Percentiles rank a stretch among this genome's conserved stretches.
phyloP scores from a whole-genome alignment of 192 early-diverging fungal genomes.

The Phlyctochytrium planicorne region DNA sequence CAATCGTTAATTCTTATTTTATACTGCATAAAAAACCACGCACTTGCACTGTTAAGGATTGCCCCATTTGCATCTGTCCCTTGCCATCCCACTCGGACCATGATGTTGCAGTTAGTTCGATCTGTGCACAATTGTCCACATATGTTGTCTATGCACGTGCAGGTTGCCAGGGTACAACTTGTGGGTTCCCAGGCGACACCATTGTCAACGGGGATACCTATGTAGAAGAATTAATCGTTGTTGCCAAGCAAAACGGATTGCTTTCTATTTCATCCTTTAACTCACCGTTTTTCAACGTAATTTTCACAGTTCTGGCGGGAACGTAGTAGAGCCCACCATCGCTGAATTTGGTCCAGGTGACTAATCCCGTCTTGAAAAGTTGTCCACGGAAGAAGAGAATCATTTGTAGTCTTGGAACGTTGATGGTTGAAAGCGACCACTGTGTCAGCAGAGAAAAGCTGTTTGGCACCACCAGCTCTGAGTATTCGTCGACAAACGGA shows the following conservation, averaged over 20 bases:
- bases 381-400: conserved; percentile 25
- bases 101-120: conserved; percentile 27
- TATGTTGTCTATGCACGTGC: conserved; percentile 44
- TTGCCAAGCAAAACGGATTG: neutral
- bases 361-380: conserved; percentile 16
- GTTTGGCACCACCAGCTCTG: conserved; percentile 36
- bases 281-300: conserved; percentile 37
- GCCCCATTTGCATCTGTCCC: conserved; percentile 32
- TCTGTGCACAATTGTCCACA: conserved; percentile 33
- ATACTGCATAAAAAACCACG: conserved; percentile 21
- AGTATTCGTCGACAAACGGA: conserved; percentile 47
- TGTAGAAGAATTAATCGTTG: neutral
- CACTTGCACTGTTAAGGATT: conserved; percentile 16
- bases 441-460: conserved; percentile 12
- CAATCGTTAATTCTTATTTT: conserved; percentile 22
- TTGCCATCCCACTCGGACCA: conserved; percentile 26
- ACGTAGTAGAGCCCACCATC: conserved; percentile 29
- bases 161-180: conserved; percentile 38
- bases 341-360: conserved; percentile 19
- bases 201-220: conserved; percentile 15
- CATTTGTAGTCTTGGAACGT: conserved; percentile 15
- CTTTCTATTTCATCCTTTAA: neutral
- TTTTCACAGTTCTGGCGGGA: conserved; percentile 33
- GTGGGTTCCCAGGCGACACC: conserved; percentile 40
- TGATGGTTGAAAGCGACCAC: conserved; percentile 1